phyloP scores from a whole-genome alignment of 2,329 filamentous ascomycete genomes.

The Dactylellina cionopaga region DNA sequence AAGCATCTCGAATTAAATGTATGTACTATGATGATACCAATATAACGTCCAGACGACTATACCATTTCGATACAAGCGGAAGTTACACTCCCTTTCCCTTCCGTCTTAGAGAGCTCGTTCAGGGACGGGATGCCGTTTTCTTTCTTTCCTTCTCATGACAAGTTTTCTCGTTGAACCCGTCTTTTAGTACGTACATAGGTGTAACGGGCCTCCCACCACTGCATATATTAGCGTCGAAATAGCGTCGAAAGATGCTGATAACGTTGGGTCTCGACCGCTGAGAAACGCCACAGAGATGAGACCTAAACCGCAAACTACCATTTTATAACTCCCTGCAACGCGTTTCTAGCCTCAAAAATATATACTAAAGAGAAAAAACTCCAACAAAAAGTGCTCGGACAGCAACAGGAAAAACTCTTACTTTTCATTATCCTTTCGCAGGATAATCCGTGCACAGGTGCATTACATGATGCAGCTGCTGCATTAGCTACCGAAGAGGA shows the following conservation, averaged over 20 bases:
- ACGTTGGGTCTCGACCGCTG: conserved; percentile 9
- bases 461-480: conserved; percentile 3
- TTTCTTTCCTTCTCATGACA: conserved; percentile 17
- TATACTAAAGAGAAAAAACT: neutral
- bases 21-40: neutral
- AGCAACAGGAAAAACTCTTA: too few relatives aligned
- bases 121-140: neutral
- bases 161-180: neutral
- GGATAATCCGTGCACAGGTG: conserved; percentile 25
- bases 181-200: too few relatives aligned
- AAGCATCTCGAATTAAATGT: neutral
- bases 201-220: too few relatives aligned
- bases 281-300: neutral
- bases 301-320: neutral
- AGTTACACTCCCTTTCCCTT: conserved; percentile 3
- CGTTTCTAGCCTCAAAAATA: neutral
- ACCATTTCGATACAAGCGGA: conserved; percentile 3
- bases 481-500: conserved; percentile 35
- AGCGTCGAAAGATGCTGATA: too few relatives aligned
- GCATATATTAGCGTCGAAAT: too few relatives aligned
- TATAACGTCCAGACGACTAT: conserved; percentile 10
- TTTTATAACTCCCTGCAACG: conserved; percentile 14
- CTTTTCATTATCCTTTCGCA: conserved; percentile 5
- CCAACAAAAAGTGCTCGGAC: conserved; percentile 28
- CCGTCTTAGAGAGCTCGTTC: conserved; percentile 19